Evolutionary conservation across 2,329 filamentous ascomycete species (phyloP).

Genomic region (Dothideomycetidae sp.): DNA sequence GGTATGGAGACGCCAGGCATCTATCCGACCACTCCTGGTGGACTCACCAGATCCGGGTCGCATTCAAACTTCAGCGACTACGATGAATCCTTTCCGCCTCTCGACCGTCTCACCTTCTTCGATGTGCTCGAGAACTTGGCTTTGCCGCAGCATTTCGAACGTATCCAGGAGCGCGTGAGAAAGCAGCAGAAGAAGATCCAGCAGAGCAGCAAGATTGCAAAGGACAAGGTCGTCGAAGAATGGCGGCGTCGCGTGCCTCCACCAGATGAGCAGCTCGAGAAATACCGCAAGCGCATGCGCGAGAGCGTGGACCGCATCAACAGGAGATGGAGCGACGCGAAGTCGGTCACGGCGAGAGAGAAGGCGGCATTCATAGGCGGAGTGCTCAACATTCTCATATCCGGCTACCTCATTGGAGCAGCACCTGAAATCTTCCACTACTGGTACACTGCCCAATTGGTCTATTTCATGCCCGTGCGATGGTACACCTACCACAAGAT

Average conservation of each 20-base stretch:
- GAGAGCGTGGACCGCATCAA: slow-evolving; percentile 76
- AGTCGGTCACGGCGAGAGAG: slow-evolving; percentile 75
- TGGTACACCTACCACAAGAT: slow-evolving; percentile 81
- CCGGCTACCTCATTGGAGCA: slow-evolving; percentile 81
- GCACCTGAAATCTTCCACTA: slow-evolving; percentile 74
- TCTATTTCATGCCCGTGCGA: slow-evolving; percentile 95
- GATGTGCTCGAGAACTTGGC: slow-evolving; percentile 90
- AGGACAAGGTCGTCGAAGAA: slow-evolving; percentile 80
- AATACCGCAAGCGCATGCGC: slow-evolving; percentile 78
- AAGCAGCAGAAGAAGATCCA: slow-evolving; percentile 70
- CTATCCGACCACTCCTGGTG: slow-evolving; percentile 29
- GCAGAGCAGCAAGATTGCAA: slow-evolving; percentile 61
- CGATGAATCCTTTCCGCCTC: slow-evolving; percentile 71
- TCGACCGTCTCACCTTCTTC: slow-evolving; percentile 81
- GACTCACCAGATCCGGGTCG: slow-evolving; percentile 48
- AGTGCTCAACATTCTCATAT: slow-evolving; percentile 94
- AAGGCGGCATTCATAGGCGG: slow-evolving; percentile 94
- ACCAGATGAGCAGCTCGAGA: slow-evolving; percentile 82
- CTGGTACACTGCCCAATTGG: slow-evolving; percentile 51
- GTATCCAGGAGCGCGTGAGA: slow-evolving; percentile 75
- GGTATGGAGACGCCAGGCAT: slow-evolving; percentile 22
- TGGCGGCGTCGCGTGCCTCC: slow-evolving; percentile 76
- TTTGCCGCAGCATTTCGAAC: slow-evolving; percentile 78
- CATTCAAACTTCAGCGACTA: slow-evolving; percentile 24
- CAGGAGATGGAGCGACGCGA: slow-evolving; percentile 76